Conservation (phyloP, 805 yeast genomes). For the Schwanniomyces polymorphus region DNA sequence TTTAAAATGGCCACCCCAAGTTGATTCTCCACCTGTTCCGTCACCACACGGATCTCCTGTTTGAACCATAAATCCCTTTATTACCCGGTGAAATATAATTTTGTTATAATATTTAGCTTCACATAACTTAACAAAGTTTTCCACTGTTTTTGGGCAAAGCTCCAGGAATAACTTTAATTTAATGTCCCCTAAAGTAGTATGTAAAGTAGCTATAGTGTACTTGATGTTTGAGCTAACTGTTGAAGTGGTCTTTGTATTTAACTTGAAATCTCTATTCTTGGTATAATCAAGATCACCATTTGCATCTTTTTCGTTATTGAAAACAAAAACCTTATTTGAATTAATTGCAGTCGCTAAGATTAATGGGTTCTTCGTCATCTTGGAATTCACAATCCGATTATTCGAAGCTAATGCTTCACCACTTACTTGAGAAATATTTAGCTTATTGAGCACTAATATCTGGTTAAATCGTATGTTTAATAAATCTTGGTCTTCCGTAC, state of each 20-base stretch:
- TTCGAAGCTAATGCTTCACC: constrained; percentile 16
- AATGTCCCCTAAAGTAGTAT: constrained; percentile 47
- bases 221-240: background rate
- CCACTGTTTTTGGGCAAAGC: constrained; percentile 41
- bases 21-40: constrained; percentile 28
- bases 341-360: constrained; percentile 12
- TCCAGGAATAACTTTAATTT: constrained; percentile 30
- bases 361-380: constrained; percentile 9
- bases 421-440: constrained; percentile 7
- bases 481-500: constrained; percentile 9
- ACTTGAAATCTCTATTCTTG: constrained; percentile 8
- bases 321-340: constrained; percentile 10
- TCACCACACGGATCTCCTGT: constrained; percentile 24
- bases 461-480: constrained; percentile 7
- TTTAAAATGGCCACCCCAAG: constrained; percentile 23
- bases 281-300: background rate
- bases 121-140: constrained; percentile 38
- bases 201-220: constrained; percentile 11
- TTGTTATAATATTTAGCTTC: constrained; percentile 37
- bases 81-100: constrained; percentile 26
- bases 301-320: constrained; percentile 2
- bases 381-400: constrained; percentile 14
- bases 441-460: constrained; percentile 10
- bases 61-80: constrained; percentile 24
- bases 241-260: constrained; percentile 1